Base-by-base conservation (phyloP, 306 rosid genomes). In the Oxytropis ochrocephala region DNA sequence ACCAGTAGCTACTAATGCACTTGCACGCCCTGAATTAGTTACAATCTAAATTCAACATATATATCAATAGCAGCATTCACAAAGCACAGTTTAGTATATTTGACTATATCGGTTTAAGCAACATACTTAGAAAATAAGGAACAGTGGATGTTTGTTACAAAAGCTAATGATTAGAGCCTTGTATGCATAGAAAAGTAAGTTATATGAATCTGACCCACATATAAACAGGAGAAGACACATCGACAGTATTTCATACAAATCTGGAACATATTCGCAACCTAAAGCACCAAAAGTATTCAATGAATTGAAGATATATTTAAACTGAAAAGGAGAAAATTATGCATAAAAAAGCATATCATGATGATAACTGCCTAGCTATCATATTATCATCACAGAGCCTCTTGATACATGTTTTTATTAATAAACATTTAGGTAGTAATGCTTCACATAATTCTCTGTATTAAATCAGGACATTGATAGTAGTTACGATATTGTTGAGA, bases 1-100 rank as follows among this genome's bases (percentile, higher is more conserved):
- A 78, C 88, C 96, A 42, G 89, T 87, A 60, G 96, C 95, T 52
- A 88, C 91, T 72, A 82, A 77, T 19, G 95, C 84, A 72, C 91
- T 90, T 13, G 95, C 96, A 73, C 87, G 91, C 54, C 96, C 91
- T 3, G 96, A 85, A 69, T 90, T 87, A 21, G 96, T 85, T 65
- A 85, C 91, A 75, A 90, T 84, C 96, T 90, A 80, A 44, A 75
- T 49, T 73, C 14, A 50, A 42, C 2, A 48, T 49, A 46, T 36
- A 35, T 47, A 17, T 69, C 12, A 70, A 48, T 7, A 54, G 38
- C 16, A 33, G 5, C 42, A 39, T 12, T n/a, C 13, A 49, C 49
- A 38, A 9, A 62, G 11, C 33, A 32, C 55, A 43, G 11, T 18
- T 41, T 7, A 38, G 33, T 43, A 13, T 43, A 35, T n/a, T 60